Base-by-base conservation (phyloP, 306 rosid species). In the Ceratonia siliqua region DNA sequence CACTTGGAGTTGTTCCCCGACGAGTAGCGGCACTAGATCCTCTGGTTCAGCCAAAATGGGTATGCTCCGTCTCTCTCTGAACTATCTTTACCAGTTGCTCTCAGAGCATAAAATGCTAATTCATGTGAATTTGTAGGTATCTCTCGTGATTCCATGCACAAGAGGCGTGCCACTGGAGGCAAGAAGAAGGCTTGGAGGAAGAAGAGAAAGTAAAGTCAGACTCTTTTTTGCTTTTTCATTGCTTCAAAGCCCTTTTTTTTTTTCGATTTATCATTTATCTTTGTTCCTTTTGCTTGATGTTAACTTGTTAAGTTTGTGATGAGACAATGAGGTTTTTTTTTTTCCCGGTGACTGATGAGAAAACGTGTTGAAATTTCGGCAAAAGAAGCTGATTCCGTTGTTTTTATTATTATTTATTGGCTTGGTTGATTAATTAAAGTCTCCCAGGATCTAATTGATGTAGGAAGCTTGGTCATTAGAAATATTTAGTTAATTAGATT, bases 181-280 rank as follows among this genome's bases (percentile, higher is more conserved):
- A 87, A 87, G 88, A 84, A 87, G 85, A 87, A 87, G 82, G 88
- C 88, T 12, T 87, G 91, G 91, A 87, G 91, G 61, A 87, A 85
- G 86, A 87, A 87, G 86, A 78, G 89, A 76, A 87, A 87, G 91
- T 85, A 81, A 77, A 11, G 38, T 48, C 8, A 17, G 49, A 18
- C 5, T 2, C 5, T n/a, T 5, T 21, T 14, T 21, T 10, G 30
- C 3, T 4, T 63, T 50, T n/a, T 22, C 45, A 1, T 35, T 4
- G 15, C 0, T 61, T 39, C 25, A 8, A 12, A 8, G n/a, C n/a
- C n/a, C n/a, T 2, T 1, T 35, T 10, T 11, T 0, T 49, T 27
- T 4, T 12, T 11, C 0, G 24, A 3, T 17, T 48, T 11, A 10
- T 6, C 7, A 8, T 12, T 12, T 15, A 10, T 6, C 24, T 48